phyloP scores from a whole-genome alignment of 768 basidiomycete species.

The Agrocybe praecox region DNA sequence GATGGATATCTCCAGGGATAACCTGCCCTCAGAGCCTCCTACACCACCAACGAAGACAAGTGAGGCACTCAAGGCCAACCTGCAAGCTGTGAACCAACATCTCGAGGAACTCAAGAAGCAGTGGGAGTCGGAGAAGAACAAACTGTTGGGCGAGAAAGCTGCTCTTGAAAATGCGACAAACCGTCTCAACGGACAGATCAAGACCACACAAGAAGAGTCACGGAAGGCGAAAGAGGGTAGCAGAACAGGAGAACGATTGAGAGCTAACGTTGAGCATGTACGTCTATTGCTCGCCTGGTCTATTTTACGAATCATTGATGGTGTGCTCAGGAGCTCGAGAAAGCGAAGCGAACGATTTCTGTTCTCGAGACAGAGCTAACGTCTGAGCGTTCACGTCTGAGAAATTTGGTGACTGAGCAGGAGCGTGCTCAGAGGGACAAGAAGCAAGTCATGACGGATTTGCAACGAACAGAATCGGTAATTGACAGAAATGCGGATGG shows the following conservation, averaged over 20 bases:
- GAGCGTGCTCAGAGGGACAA: conserved; percentile 64
- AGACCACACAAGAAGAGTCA: conserved; percentile 57
- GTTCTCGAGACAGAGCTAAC: conserved; percentile 76
- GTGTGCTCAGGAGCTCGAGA: conserved; percentile 63
- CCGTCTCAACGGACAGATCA: conserved; percentile 64
- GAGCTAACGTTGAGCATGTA: conserved; percentile 58
- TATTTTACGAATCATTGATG: conserved; percentile 1
- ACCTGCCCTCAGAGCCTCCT: conserved; percentile 58
- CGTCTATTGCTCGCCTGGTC: conserved; percentile 15
- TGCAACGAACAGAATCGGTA: conserved; percentile 75
- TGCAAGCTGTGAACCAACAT: conserved; percentile 64
- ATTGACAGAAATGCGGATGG: conserved; percentile 2
- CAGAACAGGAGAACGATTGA: conserved; percentile 49
- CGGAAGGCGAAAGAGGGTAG: conserved; percentile 56
- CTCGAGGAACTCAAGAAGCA: conserved; percentile 64
- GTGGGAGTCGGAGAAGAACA: conserved; percentile 70
- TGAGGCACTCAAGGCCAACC: conserved; percentile 61
- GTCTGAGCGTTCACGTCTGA: conserved; percentile 66
- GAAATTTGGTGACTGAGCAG: conserved; percentile 67
- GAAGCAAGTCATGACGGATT: conserved; percentile 59
- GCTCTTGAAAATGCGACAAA: conserved; percentile 72
- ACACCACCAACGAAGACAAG: conserved; percentile 70
- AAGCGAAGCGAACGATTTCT: conserved; percentile 61
- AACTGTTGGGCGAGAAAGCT: conserved; percentile 70
- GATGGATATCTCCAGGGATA: conserved; percentile 49